These are phyloP conservation scores for Blastobotrys attinorum DNA, from an alignment of 805 yeast species.

Conservation along the genomic window DNA sequence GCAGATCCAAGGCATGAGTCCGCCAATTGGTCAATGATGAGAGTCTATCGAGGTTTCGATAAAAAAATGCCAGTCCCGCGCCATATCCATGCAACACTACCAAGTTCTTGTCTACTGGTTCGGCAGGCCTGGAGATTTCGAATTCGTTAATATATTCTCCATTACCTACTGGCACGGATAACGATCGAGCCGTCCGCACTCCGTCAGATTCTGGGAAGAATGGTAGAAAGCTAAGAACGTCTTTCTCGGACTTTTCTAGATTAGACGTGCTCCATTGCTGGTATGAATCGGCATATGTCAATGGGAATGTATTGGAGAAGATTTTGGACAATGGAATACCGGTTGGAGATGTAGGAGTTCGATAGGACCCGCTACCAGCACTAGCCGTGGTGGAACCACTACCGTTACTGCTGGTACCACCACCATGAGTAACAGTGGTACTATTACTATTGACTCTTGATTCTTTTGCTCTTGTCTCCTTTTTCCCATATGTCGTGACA, in stretches of 20 bases:
- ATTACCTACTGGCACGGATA: slow-evolving; percentile 42
- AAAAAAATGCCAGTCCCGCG: slow-evolving; percentile 78
- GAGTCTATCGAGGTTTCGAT: slow-evolving; percentile 56
- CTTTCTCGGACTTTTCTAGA: slow-evolving; percentile 34
- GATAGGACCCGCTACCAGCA: too few relatives aligned
- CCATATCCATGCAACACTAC: slow-evolving; percentile 91
- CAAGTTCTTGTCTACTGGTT: slow-evolving; percentile 38
- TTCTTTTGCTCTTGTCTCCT: too few relatives aligned
- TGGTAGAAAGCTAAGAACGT: slow-evolving; percentile 51
- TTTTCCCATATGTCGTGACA: too few relatives aligned
- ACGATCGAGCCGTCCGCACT: slow-evolving; percentile 29
- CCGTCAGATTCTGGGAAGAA: slow-evolving; percentile 32
- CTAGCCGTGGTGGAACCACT: too few relatives aligned
- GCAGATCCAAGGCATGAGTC: slow-evolving; percentile 76
- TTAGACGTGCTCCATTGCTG: slow-evolving; percentile 38
- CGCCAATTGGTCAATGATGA: slow-evolving; percentile 43
- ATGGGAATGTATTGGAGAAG: slow-evolving; percentile 28
- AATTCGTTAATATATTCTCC: slow-evolving; percentile 66
- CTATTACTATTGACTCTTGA: too few relatives aligned
- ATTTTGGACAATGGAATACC: slow-evolving; percentile 26
- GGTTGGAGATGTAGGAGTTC: slow-evolving; percentile 30
- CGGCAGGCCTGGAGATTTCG: slow-evolving; percentile 32
- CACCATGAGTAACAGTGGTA: too few relatives aligned
- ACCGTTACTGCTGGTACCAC: too few relatives aligned
- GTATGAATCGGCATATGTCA: slow-evolving; percentile 31